Evolutionary conservation across 2,329 filamentous ascomycete species (phyloP), one percentile per base, ranked within the genome.

Genomic region (Sporothrix pallida): DNA sequence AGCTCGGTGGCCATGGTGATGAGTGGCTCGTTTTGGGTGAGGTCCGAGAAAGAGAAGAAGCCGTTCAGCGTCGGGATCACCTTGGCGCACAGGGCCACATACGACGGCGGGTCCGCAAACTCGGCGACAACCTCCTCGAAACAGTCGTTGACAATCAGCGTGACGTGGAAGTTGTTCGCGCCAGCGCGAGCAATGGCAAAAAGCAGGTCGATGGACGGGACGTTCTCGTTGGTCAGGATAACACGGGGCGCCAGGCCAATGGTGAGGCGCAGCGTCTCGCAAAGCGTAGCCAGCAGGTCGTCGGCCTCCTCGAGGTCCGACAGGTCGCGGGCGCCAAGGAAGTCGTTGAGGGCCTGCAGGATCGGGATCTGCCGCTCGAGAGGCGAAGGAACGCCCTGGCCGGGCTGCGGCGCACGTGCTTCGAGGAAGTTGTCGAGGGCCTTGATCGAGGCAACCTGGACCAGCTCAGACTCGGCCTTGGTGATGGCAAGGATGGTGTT

Each of bases 401-500:
- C 72, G 17, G 52, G 46, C 3, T 63, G 48, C 13, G 62, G 15
- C 31, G 7, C 83, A 79, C 15, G 58, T 4, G 2, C 87, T 79
- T 74, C 83, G 70, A 90, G 86, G 74, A 90, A 87, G 17, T 87
- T 87, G 78, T 98, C 94, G 50, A 97, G 83, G 1, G 94, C 92
- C 80, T 95, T 95, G 78, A 98, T 92, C 79, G 94, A 97, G 23
- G 95, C 91, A 20, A 97, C 95, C 81, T 96, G 93, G 60, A 98
- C 95, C 50, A 98, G 90, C 80, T 98, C 73, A n/a, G 75, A 75
- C 23, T 90, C 85, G 76, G 97, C 95, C 50, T 86, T 85, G 10
- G 89, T 90, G 76, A 97, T 93, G 8, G 91, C 91, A 70, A 92
- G 89, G 71, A 98, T 87, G 1, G 93, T 92, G 48, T 87, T 88